phyloP scores from a whole-genome alignment of 768 basidiomycete genomes.

The Boletus huronensis region DNA sequence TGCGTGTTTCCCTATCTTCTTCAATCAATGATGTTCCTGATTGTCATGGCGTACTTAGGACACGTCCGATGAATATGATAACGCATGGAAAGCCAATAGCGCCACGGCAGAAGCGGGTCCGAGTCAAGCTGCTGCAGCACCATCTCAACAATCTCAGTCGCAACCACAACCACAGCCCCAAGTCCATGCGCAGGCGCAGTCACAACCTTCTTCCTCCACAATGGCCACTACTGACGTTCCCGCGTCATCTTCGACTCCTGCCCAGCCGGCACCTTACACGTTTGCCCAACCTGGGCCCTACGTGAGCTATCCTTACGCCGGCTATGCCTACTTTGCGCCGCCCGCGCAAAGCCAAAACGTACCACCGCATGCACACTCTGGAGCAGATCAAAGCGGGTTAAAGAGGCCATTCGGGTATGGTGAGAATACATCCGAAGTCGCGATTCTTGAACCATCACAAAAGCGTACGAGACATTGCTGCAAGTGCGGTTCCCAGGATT shows the following conservation, averaged over 20 bases:
- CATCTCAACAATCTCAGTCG: constrained; percentile 23
- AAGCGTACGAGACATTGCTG: constrained; percentile 78
- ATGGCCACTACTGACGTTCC: constrained; percentile 22
- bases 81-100: constrained; percentile 62
- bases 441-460: constrained; percentile 36
- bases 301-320: constrained; percentile 35
- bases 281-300: constrained; percentile 33
- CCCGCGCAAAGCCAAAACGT: constrained; percentile 19
- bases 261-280: constrained; percentile 29
- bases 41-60: constrained; percentile 30
- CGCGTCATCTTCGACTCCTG: constrained; percentile 17
- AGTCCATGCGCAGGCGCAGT: constrained; percentile 12
- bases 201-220: constrained; percentile 21
- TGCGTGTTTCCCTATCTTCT: constrained; percentile 9
- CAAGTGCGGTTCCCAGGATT: constrained; percentile 78
- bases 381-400: constrained; percentile 24
- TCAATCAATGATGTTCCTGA: neutral
- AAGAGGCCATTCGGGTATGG: constrained; percentile 31
- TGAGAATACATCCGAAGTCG: constrained; percentile 23
- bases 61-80: constrained; percentile 51
- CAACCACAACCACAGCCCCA: constrained; percentile 18
- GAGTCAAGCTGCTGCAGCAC: constrained; percentile 19
- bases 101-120: constrained; percentile 35
- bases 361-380: constrained; percentile 24
- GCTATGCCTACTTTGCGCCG: constrained; percentile 33